Conservation (phyloP, 257 asterid genomes). For the Solanum chiquidenum region DNA sequence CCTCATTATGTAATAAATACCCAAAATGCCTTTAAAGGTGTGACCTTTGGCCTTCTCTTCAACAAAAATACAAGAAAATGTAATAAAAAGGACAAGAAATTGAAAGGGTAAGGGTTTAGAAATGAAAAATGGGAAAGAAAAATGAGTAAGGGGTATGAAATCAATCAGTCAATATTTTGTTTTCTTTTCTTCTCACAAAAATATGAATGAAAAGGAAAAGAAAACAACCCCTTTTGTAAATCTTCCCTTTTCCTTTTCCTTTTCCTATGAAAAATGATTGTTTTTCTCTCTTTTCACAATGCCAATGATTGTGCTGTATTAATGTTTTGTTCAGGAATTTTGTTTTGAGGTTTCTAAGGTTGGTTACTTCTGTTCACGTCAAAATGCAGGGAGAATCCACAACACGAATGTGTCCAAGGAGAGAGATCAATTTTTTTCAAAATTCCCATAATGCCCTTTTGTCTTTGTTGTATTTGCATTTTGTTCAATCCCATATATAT, state of each 20-base stretch:
- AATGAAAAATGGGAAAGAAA: not conserved
- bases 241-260: not conserved
- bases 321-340: not conserved
- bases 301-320: not conserved
- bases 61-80: not conserved
- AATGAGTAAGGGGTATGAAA: not conserved
- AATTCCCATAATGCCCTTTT: not conserved
- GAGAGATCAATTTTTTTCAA: not conserved
- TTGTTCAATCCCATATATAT: not conserved
- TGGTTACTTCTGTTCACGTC: constrained; percentile 14
- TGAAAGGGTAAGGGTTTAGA: not conserved
- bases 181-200: not conserved
- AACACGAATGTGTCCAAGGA: constrained; percentile 10
- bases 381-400: constrained; percentile 8
- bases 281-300: not conserved
- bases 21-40: not conserved
- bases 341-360: not conserved
- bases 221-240: constrained; percentile 11
- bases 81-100: not conserved
- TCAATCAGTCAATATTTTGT: not conserved
- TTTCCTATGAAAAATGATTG: not conserved
- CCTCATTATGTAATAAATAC: not conserved
- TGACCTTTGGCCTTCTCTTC: not conserved
- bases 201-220: constrained; percentile 2
- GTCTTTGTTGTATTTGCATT: not conserved